A percentile compares a stretch with the other conserved stretches of the same genome.
Evolutionary conservation across 257 asterid species (phyloP).

Genomic region (Solanum neorickii): DNA sequence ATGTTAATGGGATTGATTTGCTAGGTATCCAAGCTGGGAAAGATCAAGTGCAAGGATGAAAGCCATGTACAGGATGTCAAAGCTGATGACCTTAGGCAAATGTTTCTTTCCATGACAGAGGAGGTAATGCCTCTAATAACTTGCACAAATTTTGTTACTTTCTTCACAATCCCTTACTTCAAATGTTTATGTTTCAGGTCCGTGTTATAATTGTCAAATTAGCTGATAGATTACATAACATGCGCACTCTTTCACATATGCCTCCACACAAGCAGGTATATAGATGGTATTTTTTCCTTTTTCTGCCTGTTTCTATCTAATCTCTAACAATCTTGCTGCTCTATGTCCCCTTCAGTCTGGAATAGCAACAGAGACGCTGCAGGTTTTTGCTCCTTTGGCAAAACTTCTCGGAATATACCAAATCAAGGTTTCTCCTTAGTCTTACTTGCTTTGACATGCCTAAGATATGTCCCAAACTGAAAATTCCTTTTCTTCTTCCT

Average conservation of each 20-base stretch:
- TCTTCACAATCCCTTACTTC: conserved; percentile 3
- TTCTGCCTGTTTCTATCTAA: background rate
- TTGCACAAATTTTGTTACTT: background rate
- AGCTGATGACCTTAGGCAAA: conserved; percentile 93
- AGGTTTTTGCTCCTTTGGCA: conserved; percentile 90
- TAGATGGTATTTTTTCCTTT: background rate
- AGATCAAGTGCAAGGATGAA: conserved; percentile 75
- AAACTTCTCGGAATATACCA: conserved; percentile 90
- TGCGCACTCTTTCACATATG: conserved; percentile 96
- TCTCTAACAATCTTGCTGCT: background rate
- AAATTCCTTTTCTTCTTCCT: background rate
- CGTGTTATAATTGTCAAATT: conserved; percentile 90
- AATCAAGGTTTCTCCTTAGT: conserved; percentile 48
- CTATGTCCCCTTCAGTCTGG: conserved; percentile 43
- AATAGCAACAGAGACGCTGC: conserved; percentile 89
- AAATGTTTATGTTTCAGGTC: conserved; percentile 39
- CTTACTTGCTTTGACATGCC: background rate
- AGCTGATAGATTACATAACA: conserved; percentile 93
- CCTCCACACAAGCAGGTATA: conserved; percentile 93
- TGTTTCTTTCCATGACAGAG: conserved; percentile 96
- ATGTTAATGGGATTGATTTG: conserved; percentile 2
- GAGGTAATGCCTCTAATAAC: conserved; percentile 36
- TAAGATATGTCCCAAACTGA: background rate
- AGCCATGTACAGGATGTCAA: conserved; percentile 79
- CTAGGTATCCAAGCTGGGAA: conserved; percentile 94